Evolutionary conservation across 164 flowering plant species (phyloP).

Genomic region (Euptelea pleiosperma): DNA sequence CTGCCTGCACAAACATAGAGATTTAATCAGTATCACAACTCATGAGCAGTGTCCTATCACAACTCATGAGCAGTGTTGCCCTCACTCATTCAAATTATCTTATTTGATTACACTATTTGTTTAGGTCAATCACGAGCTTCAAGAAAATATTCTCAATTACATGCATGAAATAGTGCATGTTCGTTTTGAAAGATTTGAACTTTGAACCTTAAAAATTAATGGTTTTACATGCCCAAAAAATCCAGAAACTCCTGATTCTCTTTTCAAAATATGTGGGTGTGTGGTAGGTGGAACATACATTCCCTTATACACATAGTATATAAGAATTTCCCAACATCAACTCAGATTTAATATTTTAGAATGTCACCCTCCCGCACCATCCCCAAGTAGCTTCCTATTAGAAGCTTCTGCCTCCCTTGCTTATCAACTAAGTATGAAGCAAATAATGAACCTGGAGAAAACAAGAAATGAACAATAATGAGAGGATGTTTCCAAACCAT

Average conservation of each 20-base stretch:
- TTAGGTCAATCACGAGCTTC: too few relatives aligned
- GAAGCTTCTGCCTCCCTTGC: constrained; percentile 73
- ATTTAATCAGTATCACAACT: not conserved
- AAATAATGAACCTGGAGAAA: constrained; percentile 56
- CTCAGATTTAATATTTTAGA: not conserved
- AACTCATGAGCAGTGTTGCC: too few relatives aligned
- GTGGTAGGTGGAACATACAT: not conserved
- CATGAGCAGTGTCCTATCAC: too few relatives aligned
- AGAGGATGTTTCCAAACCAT: constrained; percentile 7
- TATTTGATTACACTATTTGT: too few relatives aligned
- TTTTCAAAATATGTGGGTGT: not conserved
- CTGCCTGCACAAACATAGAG: constrained; percentile 46
- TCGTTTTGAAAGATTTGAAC: not conserved
- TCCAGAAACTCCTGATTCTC: too few relatives aligned
- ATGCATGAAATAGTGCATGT: too few relatives aligned
- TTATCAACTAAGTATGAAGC: constrained; percentile 66
- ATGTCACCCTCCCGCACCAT: constrained; percentile 52
- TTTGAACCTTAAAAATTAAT: not conserved
- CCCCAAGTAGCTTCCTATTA: constrained; percentile 85
- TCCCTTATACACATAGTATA: not conserved
- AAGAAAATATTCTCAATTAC: too few relatives aligned
- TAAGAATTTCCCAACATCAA: constrained; percentile 1
- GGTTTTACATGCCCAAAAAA: not conserved
- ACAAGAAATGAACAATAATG: constrained; percentile 11
- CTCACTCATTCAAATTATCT: too few relatives aligned